Evolutionary conservation across 345 rosid genomes (phyloP).

Genomic region (Brassica nigra): DNA sequence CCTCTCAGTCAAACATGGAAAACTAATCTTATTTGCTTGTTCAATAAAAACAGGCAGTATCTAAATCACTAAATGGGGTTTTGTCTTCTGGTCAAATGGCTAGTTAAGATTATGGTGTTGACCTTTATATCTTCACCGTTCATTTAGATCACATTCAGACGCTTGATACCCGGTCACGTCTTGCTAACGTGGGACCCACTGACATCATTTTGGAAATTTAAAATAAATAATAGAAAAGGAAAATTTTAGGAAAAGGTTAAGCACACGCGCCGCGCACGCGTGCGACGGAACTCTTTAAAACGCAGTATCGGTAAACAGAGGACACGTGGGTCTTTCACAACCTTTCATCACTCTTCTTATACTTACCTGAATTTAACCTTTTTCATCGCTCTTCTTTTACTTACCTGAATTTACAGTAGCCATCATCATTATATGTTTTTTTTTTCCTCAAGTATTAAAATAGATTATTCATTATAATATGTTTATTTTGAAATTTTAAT

Average conservation of each 20-base stretch:
- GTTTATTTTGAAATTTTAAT: neutral
- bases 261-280: slow-evolving; percentile 45
- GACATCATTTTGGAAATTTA: slow-evolving; percentile 31
- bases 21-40: slow-evolving; percentile 24
- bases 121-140: slow-evolving; percentile 34
- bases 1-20: slow-evolving; percentile 71
- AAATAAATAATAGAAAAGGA: neutral
- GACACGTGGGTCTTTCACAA: slow-evolving; percentile 15
- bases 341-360: neutral
- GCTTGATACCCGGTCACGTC: slow-evolving; percentile 4
- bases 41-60: slow-evolving; percentile 21
- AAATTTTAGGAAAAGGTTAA: slow-evolving; percentile 21
- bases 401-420: neutral
- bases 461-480: neutral
- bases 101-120: slow-evolving; percentile 47
- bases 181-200: slow-evolving; percentile 35
- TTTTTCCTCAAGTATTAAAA: neutral
- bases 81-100: slow-evolving; percentile 45
- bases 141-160: slow-evolving; percentile 28
- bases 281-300: slow-evolving; percentile 28
- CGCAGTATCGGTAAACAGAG: slow-evolving; percentile 10
- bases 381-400: slow-evolving; percentile 1
- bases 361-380: slow-evolving; percentile 7
- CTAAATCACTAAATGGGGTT: slow-evolving; percentile 16
- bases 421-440: neutral